These are phyloP conservation scores for Vitis hybrid DNA, from an alignment of 177 flowering plant genomes.

Conservation along the genomic window DNA sequence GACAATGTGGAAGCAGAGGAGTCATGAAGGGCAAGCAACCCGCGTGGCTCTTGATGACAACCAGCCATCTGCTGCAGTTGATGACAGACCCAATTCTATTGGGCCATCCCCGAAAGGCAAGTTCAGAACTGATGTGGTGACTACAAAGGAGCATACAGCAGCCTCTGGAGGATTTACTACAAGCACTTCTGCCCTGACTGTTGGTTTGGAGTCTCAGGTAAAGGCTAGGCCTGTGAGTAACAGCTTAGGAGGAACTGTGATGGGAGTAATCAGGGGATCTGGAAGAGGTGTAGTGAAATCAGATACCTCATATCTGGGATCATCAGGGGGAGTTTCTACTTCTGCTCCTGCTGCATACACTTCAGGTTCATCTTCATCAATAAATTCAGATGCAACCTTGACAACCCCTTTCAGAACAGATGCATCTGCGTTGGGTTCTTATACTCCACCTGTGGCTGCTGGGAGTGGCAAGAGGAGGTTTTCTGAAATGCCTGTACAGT, in stretches of 20 bases:
- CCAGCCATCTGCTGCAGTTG: constrained; percentile 36
- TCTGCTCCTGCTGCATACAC: constrained; percentile 19
- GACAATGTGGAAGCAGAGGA: constrained; percentile 98
- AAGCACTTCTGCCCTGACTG: constrained; percentile 25
- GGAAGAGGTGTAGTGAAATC: constrained; percentile 72
- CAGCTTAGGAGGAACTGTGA: constrained; percentile 70
- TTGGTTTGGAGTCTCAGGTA: constrained; percentile 41
- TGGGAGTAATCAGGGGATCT: constrained; percentile 92
- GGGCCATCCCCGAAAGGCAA: constrained; percentile 44
- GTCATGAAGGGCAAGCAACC: constrained; percentile 89
- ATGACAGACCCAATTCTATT: constrained; percentile 43
- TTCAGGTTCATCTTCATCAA: constrained; percentile 28
- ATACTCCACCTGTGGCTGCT: constrained; percentile 49
- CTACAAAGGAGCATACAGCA: constrained; percentile 39
- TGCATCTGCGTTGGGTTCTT: constrained; percentile 83
- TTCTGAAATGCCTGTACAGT: constrained; percentile 73
- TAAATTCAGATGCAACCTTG: constrained; percentile 31
- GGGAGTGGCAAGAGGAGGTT: constrained; percentile 89
- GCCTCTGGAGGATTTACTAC: constrained; percentile 34
- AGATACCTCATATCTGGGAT: constrained; percentile 55
- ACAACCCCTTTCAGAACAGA: constrained; percentile 82
- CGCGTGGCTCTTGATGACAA: constrained; percentile 77
- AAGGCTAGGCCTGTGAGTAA: constrained; percentile 61
- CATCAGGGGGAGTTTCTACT: constrained; percentile 28
- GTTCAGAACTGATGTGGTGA: constrained; percentile 39